These are phyloP conservation scores for Microsporum audouinii DNA, from an alignment of 2,329 filamentous ascomycete genomes.

Conservation along the genomic window DNA sequence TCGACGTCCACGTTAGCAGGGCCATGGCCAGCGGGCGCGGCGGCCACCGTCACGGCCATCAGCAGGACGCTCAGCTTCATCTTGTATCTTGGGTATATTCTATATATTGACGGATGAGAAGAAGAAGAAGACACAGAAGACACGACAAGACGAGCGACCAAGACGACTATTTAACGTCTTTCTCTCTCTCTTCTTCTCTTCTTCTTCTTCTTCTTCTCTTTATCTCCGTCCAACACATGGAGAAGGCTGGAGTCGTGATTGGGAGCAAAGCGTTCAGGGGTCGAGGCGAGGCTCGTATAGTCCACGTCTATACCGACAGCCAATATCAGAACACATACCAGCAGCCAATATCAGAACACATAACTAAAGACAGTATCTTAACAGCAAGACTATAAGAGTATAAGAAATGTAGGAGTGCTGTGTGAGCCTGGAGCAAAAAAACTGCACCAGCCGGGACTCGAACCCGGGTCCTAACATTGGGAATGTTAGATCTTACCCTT, in stretches of 20 bases:
- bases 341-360: neutral
- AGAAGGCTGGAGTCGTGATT: neutral
- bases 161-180: neutral
- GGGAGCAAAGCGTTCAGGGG: neutral
- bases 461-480: constrained; percentile 9
- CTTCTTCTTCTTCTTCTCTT: neutral
- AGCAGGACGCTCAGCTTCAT: neutral
- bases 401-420: no score
- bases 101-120: neutral
- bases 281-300: neutral
- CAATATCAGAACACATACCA: neutral
- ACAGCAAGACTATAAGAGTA: no score
- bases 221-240: neutral
- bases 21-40: neutral
- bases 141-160: neutral
- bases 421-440: neutral
- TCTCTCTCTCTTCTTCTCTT: neutral
- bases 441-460: constrained; percentile 8
- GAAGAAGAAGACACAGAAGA: neutral
- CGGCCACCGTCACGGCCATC: neutral
- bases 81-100: neutral
- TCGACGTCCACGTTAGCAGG: constrained; percentile 35
- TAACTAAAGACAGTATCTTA: no score
- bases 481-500: constrained; percentile 10
- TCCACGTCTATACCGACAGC: neutral